Conservation (phyloP, 345 rosid genomes). For the Citrus unshiu region DNA sequence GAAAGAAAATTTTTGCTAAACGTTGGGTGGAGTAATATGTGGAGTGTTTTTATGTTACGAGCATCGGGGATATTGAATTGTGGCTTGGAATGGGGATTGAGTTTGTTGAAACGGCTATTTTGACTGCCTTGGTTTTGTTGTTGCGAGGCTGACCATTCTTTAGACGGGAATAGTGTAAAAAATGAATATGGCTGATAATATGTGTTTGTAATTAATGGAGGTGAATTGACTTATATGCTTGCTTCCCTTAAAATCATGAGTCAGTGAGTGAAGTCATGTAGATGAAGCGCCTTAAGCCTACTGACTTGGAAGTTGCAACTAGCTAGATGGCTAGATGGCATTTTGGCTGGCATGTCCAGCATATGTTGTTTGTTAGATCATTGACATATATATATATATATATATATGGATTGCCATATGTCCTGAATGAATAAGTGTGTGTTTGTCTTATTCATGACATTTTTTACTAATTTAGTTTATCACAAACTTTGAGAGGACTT, state of each 20-base stretch:
- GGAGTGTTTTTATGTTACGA: background rate
- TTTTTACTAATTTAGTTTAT: background rate
- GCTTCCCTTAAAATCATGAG: background rate
- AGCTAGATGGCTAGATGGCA: background rate
- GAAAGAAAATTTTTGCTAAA: background rate
- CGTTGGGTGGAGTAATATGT: background rate
- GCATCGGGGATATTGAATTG: background rate
- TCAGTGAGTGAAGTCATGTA: background rate
- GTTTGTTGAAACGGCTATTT: background rate
- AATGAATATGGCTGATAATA: background rate
- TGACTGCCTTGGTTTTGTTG: background rate
- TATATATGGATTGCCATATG: background rate
- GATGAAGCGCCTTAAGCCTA: background rate
- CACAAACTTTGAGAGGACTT: background rate
- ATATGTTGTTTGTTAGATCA: background rate
- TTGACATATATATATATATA: too few species aligned
- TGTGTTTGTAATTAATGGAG: background rate
- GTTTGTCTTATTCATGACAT: background rate
- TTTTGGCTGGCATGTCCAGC: background rate
- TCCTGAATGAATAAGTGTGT: background rate
- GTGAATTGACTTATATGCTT: background rate
- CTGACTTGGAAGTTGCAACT: background rate
- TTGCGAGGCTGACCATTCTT: background rate
- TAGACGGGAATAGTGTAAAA: background rate
- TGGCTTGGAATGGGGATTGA: background rate